Evolutionary conservation across 768 basidiomycete genomes (phyloP).

Genomic region (Lenzites betulinus): DNA sequence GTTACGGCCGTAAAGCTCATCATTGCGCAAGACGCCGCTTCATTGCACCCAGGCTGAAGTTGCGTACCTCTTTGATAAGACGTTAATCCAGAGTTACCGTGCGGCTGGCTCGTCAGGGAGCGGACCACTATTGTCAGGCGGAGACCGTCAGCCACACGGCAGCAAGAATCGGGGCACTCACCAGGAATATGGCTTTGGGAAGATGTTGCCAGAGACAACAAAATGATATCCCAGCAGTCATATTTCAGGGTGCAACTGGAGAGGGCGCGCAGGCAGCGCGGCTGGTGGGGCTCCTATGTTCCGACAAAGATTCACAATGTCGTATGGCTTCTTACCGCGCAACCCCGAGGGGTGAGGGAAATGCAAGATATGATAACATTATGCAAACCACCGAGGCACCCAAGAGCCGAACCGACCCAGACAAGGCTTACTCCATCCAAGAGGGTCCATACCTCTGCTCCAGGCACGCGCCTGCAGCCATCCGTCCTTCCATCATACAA

Average conservation of each 20-base stretch:
- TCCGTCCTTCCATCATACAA: constrained; percentile 33
- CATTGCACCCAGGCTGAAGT: too few species aligned
- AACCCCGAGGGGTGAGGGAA: constrained; percentile 14
- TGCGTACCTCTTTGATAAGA: too few species aligned
- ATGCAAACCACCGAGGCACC: background rate
- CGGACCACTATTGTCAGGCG: background rate
- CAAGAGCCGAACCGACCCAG: background rate
- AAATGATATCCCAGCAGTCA: background rate
- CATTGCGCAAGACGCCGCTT: too few species aligned
- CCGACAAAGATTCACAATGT: too few species aligned
- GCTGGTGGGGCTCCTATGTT: too few species aligned
- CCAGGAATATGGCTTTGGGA: background rate
- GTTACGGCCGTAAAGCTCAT: too few species aligned
- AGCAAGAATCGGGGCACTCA: background rate
- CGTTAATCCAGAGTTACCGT: too few species aligned
- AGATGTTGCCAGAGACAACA: background rate
- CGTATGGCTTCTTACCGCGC: background rate
- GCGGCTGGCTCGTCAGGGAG: too few species aligned
- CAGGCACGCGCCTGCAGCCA: background rate
- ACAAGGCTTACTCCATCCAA: background rate
- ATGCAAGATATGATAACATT: background rate
- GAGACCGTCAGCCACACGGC: background rate
- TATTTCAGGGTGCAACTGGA: background rate
- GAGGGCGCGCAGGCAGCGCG: background rate
- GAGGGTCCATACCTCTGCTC: background rate